Evolutionary conservation across 2,329 filamentous ascomycete genomes (phyloP), one percentile per base, ranked within the genome.

Genomic region (Ascochyta lentis): DNA sequence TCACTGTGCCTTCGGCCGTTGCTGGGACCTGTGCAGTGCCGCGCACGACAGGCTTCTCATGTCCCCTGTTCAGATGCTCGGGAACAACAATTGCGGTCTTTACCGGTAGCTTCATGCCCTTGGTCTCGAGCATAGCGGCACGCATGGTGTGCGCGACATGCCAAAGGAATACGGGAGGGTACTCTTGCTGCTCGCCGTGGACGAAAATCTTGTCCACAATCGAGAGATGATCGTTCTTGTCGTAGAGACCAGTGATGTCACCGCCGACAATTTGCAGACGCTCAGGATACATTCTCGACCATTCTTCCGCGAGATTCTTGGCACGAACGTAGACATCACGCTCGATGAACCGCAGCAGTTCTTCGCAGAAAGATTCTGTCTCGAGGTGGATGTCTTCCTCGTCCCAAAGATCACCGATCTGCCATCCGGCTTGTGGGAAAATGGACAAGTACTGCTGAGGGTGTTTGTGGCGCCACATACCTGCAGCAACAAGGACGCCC

Each of bases 391-490:
- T 69, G 34, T 76, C 73, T 53, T 58, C 40, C 8, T 57, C 54
- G 41, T 76, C 73, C 68, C 71, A 77, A 8, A 76, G 63, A 47
- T 77, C 73, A 27, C 61, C 29, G 9, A 75, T 67, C 6, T 43
- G 52, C 63, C 64, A 73, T 7, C 59, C 60, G 37, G 58, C 47
- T 7, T 56, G 44, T 4, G 71, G 69, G 34, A 73, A 70, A 45
- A 75, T 68, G 44, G 62, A 61, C 26, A 63, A 54, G 43, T 66
- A 73, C 19, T 67, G 56, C 13, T 55, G 46, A 35, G 66, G 69
- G 53, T 63, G 70, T 35, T 67, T 65, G 2, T 54, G 29, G 23
- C 60, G 63, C 66, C 65, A 70, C 42, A 52, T 52, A 13, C 49
- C 41, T 16, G 70, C 71, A 13, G 61, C 65, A 12, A 61, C 34